Evolutionary conservation across 108 stramenopile genomes (phyloP), one percentile per base, ranked within the genome.

Genomic region (Nannochloropsis gaditana): DNA sequence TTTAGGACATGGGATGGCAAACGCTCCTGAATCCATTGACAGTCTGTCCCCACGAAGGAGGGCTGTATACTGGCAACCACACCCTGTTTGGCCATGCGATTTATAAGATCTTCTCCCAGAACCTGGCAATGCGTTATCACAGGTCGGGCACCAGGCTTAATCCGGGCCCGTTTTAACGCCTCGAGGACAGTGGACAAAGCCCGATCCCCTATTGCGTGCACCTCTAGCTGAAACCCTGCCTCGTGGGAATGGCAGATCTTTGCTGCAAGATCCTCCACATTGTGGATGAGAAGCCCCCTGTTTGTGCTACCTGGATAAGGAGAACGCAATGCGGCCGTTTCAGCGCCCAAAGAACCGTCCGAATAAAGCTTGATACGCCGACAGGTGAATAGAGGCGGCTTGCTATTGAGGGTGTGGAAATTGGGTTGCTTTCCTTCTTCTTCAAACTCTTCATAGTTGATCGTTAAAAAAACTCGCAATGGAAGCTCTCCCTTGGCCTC

Each of bases 61-160:
- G 90, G 90, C 87, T 91, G 90, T 15, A 91, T 88, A 9, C 85
- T 88, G 21, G 90, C 90, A 10, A 91, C 85, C 11, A 44, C 89
- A 43, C 86, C 89, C 9, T 82, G 41, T 31, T 9, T 41, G 11
- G 9, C 42, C 90, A 91, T 91, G 41, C 86, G 83, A 43, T 43
- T 17, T 79, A 91, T 83, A 11, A 89, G 79, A 44, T 90, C 89
- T 21, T 87, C 85, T 2, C 86, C 88, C 44, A 87, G 81, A 11
- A 90, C 85, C 84, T 91, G 91, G 85, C 91, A 91, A 89, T 91
- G 91, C 5, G 91, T 91, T 44, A 91, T 45, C 17, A 91, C 86
- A 17, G 91, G 90, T 11, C 90, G 47, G 84, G 89, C 86, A 15
- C 6, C 44, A 5, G 83, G 5, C 10, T 11, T 42, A 11, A 89